Base-by-base conservation (phyloP, 1,284 basidiomycete species). In the Ustilago crameri region DNA sequence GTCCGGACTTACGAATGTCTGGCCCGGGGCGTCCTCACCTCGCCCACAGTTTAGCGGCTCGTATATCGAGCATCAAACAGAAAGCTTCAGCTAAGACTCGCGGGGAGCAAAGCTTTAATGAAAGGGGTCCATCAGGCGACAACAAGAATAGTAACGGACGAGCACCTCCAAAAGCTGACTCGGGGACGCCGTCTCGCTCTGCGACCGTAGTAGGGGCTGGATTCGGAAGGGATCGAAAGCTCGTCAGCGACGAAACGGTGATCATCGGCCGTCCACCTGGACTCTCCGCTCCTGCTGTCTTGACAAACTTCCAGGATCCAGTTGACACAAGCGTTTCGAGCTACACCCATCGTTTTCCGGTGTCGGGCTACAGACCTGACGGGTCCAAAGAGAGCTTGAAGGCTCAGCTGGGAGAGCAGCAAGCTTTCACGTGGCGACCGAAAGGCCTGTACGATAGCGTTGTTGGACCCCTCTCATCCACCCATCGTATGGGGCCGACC, bases 191-290 rank as follows among this genome's bases (percentile, higher is more conserved):
- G 9, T 10, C 24, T 10, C 43, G 9, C 24, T 17, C 42, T 1
- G 18, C 43, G 8, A 14, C 9, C 20, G 27, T 18, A 3, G 2
- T 17, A 1, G n/a, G 7, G 9, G n/a, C 27, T 14, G 15, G 38
- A 1, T 43, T 52, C 15, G 52, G 35, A 5, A 51, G 47, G 20
- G 53, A 50, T 7, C 60, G 66, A 9, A 52, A 20, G n/a, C 50
- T 69, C 5, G 60, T 69, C 1, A 42, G 52, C 10, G 56, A 69
- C 7, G 60, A 69, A 42, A 59, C 61, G 2, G 48, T 69, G 35
- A 46, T 64, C 20, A 69, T 69, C 17, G 56, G 66, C 37, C 48
- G 34, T 23, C 30, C 30, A 17, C 27, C 27, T n/a, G 37, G 18
- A 9, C 22, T 23, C 10, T 23, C 20, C 17, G 41, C 35, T 17